Evolutionary conservation across 768 basidiomycete species (phyloP).

Genomic region (Kwoniella dejecticola): DNA sequence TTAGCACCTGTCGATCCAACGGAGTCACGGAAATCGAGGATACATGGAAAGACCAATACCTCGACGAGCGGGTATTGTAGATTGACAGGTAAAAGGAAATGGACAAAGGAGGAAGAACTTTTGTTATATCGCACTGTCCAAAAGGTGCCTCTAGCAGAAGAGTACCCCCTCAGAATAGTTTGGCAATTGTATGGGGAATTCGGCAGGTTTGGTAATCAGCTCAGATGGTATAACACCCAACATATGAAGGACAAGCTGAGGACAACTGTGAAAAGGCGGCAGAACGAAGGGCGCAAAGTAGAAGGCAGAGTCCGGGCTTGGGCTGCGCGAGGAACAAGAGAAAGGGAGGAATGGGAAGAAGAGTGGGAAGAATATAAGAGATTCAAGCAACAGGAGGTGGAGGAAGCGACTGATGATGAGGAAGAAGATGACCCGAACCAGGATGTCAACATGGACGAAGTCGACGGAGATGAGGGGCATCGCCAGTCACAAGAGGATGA

Average conservation of each 20-base stretch:
- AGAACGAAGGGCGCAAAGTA: constrained; percentile 23
- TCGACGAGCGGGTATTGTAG: constrained; percentile 29
- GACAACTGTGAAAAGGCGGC: constrained; percentile 27
- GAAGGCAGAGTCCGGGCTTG: constrained; percentile 37
- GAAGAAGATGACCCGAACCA: background rate
- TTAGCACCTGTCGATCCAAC: constrained; percentile 17
- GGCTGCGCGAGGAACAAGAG: constrained; percentile 17
- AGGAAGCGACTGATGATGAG: background rate
- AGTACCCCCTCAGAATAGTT: constrained; percentile 37
- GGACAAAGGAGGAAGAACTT: constrained; percentile 38
- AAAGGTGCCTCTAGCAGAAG: constrained; percentile 35
- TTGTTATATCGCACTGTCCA: constrained; percentile 48
- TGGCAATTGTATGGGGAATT: constrained; percentile 41
- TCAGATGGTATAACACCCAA: constrained; percentile 39
- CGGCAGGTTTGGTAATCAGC: constrained; percentile 13
- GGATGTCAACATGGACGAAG: background rate
- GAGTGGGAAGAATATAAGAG: constrained; percentile 24
- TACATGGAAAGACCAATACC: constrained; percentile 28
- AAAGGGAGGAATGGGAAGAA: constrained; percentile 9
- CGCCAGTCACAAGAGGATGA: background rate
- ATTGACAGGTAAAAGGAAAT: constrained; percentile 29
- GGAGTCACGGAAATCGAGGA: constrained; percentile 1
- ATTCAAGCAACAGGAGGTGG: background rate
- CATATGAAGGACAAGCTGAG: constrained; percentile 53
- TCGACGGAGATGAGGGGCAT: background rate